These are phyloP conservation scores for Entophlyctis luteolus DNA, from an alignment of 192 early-diverging fungal genomes.

Conservation along the genomic window DNA sequence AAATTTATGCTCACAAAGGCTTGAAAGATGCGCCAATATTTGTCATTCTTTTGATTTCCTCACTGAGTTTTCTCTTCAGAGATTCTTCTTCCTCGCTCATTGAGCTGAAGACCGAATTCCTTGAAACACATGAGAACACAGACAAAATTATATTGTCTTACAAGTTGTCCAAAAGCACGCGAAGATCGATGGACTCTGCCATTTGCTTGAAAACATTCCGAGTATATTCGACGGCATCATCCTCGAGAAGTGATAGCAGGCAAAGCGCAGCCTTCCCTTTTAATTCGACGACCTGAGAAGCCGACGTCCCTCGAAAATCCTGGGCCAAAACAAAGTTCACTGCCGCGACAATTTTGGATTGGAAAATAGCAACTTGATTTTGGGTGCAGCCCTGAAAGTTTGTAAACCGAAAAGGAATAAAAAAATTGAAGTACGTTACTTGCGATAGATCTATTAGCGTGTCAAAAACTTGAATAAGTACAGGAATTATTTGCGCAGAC, in stretches of 20 bases:
- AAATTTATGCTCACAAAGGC: too few species aligned
- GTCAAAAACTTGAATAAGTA: conserved; percentile 40
- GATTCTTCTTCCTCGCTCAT: conserved; percentile 3
- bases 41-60: conserved; percentile 11
- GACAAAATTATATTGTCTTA: conserved; percentile 9
- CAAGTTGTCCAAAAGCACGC: conserved; percentile 21
- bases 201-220: conserved; percentile 28
- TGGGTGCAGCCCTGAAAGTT: conserved; percentile 27
- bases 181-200: conserved; percentile 17
- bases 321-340: conserved; percentile 29
- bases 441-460: conserved; percentile 40
- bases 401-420: background rate
- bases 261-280: conserved; percentile 26
- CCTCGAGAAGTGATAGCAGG: conserved; percentile 34
- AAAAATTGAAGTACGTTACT: conserved; percentile 11
- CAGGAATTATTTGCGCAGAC: conserved; percentile 9
- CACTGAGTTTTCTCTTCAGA: background rate
- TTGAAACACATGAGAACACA: background rate
- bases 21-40: too few species aligned
- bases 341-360: conserved; percentile 33
- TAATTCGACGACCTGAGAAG: conserved; percentile 12
- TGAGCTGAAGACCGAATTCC: background rate
- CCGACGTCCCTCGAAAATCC: background rate
- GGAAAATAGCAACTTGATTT: conserved; percentile 38
- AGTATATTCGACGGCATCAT: conserved; percentile 29